Evolutionary conservation across 2,329 filamentous ascomycete species (phyloP), one percentile per base, ranked within the genome.

Genomic region (Tolypocladium amazonense): DNA sequence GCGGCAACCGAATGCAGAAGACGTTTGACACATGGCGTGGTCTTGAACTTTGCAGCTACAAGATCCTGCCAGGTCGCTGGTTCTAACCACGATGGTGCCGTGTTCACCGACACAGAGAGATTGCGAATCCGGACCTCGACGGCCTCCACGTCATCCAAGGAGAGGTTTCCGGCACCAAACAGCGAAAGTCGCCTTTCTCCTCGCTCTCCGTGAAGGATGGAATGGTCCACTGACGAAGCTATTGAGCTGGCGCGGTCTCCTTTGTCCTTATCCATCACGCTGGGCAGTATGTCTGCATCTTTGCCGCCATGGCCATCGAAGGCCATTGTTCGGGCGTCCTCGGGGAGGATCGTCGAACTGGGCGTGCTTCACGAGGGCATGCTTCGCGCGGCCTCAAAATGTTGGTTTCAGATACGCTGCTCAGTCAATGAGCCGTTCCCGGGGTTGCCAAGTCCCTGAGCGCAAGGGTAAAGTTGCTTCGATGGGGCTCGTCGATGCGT

Each of bases 1-100:
- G 87, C 87, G 63, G 81, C 81, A 54, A 91, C 81, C 37, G 81
- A 80, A 58, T 85, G 76, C 12, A 92, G 74, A 14, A 92, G 82
- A 7, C 75, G 71, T 67, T 84, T 84, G 61, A 73, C 72, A 8
- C 66, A 67, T 3, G 75, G 68, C 1, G 64, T 65, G 5, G 73
- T 76, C 63, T 73, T 72, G 62, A 73, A 73, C 47, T 66, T 75
- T 59, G 68, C 64, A 60, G 70, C 71, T 57, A 76, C 70, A 8
- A 77, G 70, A 30, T 76, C 73, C 0, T 71, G 68, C 47, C 80
- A 81, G 1, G 79, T 81, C 1, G 73, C 68, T 0, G 78, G 79
- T 14, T 80, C 77, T 15, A 80, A 67, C 66, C 79, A 76, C 41
- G 79, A 81, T 4, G 84, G 82, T 1, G 83, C 80, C 2, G 82